These are phyloP conservation scores for Xerocomellus dryophilus DNA, from an alignment of 768 basidiomycete species.

Conservation along the genomic window DNA sequence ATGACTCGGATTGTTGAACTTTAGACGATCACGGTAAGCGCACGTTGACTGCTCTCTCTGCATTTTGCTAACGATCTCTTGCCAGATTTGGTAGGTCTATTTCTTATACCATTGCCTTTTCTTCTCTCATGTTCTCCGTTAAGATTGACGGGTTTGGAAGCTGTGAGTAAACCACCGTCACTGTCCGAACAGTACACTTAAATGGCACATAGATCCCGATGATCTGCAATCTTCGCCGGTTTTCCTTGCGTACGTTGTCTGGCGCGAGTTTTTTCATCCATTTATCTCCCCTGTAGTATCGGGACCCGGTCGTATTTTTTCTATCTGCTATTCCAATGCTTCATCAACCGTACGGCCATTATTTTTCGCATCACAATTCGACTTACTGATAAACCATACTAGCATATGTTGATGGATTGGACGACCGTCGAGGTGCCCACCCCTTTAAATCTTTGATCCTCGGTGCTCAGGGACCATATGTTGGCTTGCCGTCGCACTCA, in stretches of 20 bases:
- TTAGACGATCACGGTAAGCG: slow-evolving; percentile 78
- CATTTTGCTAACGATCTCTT: slow-evolving; percentile 13
- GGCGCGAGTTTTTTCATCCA: neutral
- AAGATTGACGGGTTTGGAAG: slow-evolving; percentile 84
- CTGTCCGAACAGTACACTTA: neutral
- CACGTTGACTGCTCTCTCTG: neutral
- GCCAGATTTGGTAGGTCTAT: slow-evolving; percentile 45
- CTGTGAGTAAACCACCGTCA: slow-evolving; percentile 45
- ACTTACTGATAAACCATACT: neutral
- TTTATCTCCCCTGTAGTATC: slow-evolving; percentile 46
- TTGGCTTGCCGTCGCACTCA: slow-evolving; percentile 80
- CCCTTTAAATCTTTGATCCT: slow-evolving; percentile 70
- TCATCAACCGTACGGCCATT: slow-evolving; percentile 62
- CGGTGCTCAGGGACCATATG: slow-evolving; percentile 72
- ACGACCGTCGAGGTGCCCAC: slow-evolving; percentile 60
- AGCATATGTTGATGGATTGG: slow-evolving; percentile 60
- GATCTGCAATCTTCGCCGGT: slow-evolving; percentile 70
- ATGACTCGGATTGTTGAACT: neutral
- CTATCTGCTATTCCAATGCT: slow-evolving; percentile 93
- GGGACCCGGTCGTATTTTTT: slow-evolving; percentile 87
- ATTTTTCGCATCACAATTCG: neutral
- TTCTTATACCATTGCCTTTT: neutral
- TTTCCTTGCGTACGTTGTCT: slow-evolving; percentile 57
- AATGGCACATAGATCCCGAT: slow-evolving; percentile 62
- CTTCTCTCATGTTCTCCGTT: neutral